Evolutionary conservation across 768 basidiomycete species (phyloP), one percentile per base, ranked within the genome.

Genomic region (Naganishia randhawae): DNA sequence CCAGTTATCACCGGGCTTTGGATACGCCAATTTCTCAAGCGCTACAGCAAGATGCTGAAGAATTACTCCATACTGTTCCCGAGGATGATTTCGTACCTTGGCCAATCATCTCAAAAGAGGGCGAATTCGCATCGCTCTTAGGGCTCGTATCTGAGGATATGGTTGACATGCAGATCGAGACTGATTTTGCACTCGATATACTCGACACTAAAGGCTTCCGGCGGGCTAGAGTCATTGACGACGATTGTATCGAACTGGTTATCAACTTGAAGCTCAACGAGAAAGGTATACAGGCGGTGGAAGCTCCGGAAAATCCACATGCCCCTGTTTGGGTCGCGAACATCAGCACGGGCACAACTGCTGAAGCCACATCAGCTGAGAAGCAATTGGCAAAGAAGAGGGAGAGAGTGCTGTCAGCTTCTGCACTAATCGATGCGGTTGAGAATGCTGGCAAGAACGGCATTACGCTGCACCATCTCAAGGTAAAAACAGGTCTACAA

Each of bases 121-220:
- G 93, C 9, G 90, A 93, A 71, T 82, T 86, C 55, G 88, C 89
- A 16, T 85, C 87, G 0, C 79, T 95, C 68, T 81, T 92, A 35
- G 85, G 90, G 69, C 82, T 92, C n/a, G 86, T 88, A n/a, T 93
- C 92, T 0, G 87, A 90, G 67, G 84, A 87, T 69, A 87, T 88
- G 82, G 90, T 37, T 80, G 93, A 35, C 90, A 94, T 57, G 32
- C 53, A 54, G 14, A 45, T 67, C 31, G 66, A 67, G 9, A 22
- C 66, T 19, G 39, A 67, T 25, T 33, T 42, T 16, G 66, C 55
- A 16, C 29, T 51, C 31, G 45, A 61, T 22, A 67, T 57, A 19
- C 54, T 67, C 25, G 53, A 67, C 41, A 45, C 66, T 35, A 50
- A 51, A 19, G 39, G 29, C 2, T 55, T 27, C 39, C 53, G 66